phyloP scores from a whole-genome alignment of 1,284 basidiomycete genomes.

The Ceratobasidium sp. region DNA sequence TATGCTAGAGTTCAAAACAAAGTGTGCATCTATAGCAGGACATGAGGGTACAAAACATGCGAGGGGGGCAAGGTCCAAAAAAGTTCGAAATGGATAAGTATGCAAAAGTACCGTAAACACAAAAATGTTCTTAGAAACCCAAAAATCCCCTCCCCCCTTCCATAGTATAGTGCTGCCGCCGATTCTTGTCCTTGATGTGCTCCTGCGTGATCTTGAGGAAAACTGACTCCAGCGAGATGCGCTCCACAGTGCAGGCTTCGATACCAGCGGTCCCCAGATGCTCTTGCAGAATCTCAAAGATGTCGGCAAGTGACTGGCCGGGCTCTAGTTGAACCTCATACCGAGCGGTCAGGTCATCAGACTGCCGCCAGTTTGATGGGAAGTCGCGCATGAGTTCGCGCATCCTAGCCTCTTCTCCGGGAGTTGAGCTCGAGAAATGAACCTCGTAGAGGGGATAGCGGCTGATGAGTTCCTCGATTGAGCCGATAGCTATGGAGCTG shows the following conservation, averaged over 20 bases:
- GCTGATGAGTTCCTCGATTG: constrained; percentile 65
- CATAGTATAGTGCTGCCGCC: constrained; percentile 7
- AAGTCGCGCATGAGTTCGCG: constrained; percentile 62
- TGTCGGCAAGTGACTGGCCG: constrained; percentile 42
- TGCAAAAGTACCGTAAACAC: background rate
- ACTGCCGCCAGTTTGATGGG: constrained; percentile 67
- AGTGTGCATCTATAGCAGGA: constrained; percentile 31
- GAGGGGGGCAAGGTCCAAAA: constrained; percentile 18
- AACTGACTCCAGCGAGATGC: constrained; percentile 70
- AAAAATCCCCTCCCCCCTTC: background rate
- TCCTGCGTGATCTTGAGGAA: constrained; percentile 63
- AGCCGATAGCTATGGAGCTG: constrained; percentile 63
- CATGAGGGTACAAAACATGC: constrained; percentile 2
- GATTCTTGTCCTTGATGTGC: constrained; percentile 33
- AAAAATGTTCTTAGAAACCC: no score
- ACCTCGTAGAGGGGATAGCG: constrained; percentile 79
- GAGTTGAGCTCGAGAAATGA: constrained; percentile 71
- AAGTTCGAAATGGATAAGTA: background rate
- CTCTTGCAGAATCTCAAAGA: constrained; percentile 46
- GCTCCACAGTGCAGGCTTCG: constrained; percentile 61
- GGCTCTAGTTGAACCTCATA: constrained; percentile 72
- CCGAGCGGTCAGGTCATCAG: constrained; percentile 76
- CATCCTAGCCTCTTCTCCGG: constrained; percentile 63
- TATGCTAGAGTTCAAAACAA: background rate
- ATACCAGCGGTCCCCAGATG: constrained; percentile 66